Evolutionary conservation across 2,329 filamentous ascomycete genomes (phyloP).

Genomic region (Thelonectria blattea): DNA sequence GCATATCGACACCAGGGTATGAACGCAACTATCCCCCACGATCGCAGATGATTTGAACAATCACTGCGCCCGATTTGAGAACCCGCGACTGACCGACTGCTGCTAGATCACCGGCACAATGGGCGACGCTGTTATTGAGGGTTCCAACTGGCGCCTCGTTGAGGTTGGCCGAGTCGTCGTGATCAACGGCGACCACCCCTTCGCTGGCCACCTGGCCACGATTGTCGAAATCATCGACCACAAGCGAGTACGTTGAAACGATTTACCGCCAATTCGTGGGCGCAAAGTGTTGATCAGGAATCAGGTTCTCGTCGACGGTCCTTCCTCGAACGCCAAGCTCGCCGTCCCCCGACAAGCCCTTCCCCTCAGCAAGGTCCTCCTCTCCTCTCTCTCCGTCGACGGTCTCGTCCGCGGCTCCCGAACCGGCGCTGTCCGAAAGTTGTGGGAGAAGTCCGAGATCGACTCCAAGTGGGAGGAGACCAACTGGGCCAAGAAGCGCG

Average conservation of each 20-base stretch:
- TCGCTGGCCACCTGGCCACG: constrained; percentile 83
- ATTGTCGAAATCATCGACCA: constrained; percentile 99
- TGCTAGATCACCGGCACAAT: constrained; percentile 70
- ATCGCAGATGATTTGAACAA: constrained; percentile 34
- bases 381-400: constrained; percentile 87
- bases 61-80: constrained; percentile 35
- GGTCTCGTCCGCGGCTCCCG: constrained; percentile 86
- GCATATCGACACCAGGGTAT: constrained; percentile 49
- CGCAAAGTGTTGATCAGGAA: constrained; percentile 37
- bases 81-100: constrained; percentile 43
- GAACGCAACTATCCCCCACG: constrained; percentile 40
- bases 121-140: constrained; percentile 82
- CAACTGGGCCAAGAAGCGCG: constrained; percentile 93
- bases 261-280: constrained; percentile 14
- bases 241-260: constrained; percentile 88
- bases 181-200: constrained; percentile 80
- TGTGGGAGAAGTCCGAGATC: constrained; percentile 90
- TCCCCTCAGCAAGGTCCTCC: constrained; percentile 80
- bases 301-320: constrained; percentile 95
- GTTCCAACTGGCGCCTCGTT: constrained; percentile 91
- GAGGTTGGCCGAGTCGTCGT: constrained; percentile 98
- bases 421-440: constrained; percentile 80
- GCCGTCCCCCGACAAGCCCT: constrained; percentile 87
- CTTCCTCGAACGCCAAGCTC: constrained; percentile 79
- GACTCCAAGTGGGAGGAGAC: constrained; percentile 92